Conservation (phyloP, 2,329 filamentous ascomycete species). For the Neonectria sp. region DNA sequence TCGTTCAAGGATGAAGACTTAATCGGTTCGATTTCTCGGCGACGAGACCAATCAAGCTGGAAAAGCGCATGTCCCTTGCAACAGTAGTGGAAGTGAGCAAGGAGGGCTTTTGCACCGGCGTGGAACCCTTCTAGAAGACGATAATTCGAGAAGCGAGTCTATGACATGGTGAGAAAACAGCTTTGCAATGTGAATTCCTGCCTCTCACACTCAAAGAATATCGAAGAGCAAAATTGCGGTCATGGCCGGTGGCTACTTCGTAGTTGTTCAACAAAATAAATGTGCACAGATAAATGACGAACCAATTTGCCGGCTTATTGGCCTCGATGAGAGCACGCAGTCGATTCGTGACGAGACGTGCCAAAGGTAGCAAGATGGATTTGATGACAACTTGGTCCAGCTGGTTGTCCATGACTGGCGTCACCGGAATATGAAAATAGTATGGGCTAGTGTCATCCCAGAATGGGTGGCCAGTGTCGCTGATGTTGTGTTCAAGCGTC, state of each 20-base stretch:
- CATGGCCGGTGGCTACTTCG: neutral
- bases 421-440: neutral
- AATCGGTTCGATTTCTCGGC: neutral
- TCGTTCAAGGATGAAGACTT: neutral
- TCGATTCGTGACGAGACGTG: neutral
- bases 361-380: neutral
- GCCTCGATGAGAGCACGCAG: neutral
- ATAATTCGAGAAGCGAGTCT: constrained; percentile 2
- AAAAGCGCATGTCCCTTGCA: constrained; percentile 10
- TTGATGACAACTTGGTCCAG: constrained; percentile 2
- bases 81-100: constrained; percentile 9
- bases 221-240: neutral
- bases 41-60: neutral
- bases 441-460: neutral
- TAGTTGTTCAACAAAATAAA: constrained; percentile 1
- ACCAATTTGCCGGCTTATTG: neutral
- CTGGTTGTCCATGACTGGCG: constrained; percentile 4
- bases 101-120: neutral
- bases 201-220: neutral
- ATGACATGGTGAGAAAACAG: neutral
- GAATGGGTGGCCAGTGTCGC: neutral
- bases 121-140: neutral
- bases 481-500: neutral
- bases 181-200: neutral
- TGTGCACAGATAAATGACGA: constrained; percentile 2